Conservation (phyloP, 257 asterid species). For the Echium plantagineum region DNA sequence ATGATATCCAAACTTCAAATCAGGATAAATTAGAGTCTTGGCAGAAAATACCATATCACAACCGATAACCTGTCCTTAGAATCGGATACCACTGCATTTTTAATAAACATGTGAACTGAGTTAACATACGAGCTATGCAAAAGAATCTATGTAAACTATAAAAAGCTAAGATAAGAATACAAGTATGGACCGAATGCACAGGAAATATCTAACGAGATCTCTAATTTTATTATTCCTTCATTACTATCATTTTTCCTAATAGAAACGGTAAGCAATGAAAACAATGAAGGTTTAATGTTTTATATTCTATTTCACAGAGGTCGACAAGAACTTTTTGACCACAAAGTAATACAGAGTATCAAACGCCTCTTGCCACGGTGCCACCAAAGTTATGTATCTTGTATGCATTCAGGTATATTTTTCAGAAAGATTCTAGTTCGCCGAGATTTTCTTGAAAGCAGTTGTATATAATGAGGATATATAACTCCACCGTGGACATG, state of each 20-base stretch:
- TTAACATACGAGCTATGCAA: neutral
- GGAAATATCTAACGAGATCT: neutral
- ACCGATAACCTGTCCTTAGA: slow-evolving; percentile 32
- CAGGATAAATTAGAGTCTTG: slow-evolving; percentile 29
- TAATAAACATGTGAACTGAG: neutral
- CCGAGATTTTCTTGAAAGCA: too few species aligned
- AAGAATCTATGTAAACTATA: neutral
- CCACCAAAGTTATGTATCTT: neutral
- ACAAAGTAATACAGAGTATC: too few species aligned
- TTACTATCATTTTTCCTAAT: too few species aligned
- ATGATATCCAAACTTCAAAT: slow-evolving; percentile 19
- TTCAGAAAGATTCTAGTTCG: too few species aligned
- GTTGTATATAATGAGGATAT: neutral
- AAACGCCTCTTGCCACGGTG: too few species aligned
- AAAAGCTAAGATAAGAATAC: neutral
- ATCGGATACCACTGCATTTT: slow-evolving; percentile 16
- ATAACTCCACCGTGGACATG: neutral
- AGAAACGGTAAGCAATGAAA: too few species aligned
- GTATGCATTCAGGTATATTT: neutral
- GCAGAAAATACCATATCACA: slow-evolving; percentile 12
- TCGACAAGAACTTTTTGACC: too few species aligned
- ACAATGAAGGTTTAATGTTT: too few species aligned
- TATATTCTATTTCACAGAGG: too few species aligned
- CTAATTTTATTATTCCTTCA: too few species aligned
- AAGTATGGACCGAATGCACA: too few species aligned